These are phyloP conservation scores for Dissophora globulifera DNA, from an alignment of 192 early-diverging fungal genomes.

Conservation along the genomic window DNA sequence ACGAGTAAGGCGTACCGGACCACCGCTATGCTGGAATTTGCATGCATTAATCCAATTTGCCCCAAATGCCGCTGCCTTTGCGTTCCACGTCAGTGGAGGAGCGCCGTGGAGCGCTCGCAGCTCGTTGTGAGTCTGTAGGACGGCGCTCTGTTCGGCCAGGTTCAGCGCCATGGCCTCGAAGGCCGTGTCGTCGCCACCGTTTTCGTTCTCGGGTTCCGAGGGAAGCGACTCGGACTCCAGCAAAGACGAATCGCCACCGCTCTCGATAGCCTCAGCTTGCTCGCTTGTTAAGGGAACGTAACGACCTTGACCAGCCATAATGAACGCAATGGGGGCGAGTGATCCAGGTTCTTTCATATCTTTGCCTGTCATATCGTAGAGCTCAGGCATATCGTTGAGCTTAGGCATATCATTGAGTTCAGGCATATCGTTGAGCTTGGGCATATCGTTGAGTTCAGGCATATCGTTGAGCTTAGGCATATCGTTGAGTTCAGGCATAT, in stretches of 20 bases:
- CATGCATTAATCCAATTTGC: slow-evolving; percentile 40
- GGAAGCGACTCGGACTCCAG: no score
- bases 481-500: no score
- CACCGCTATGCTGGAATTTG: slow-evolving; percentile 43
- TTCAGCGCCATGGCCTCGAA: no score
- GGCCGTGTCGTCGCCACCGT: no score
- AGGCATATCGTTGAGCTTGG: no score
- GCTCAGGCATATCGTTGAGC: no score
- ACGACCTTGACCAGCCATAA: slow-evolving; percentile 5
- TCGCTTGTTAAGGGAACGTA: background rate
- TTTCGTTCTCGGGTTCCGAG: no score
- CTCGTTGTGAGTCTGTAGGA: slow-evolving; percentile 43
- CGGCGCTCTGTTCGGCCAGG: background rate
- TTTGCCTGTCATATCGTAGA: no score
- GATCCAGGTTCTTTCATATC: no score
- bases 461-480: no score
- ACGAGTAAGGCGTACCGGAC: background rate
- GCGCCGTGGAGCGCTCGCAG: slow-evolving; percentile 31
- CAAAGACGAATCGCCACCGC: background rate
- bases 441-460: no score
- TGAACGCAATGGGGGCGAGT: background rate
- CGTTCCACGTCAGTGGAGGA: slow-evolving; percentile 42
- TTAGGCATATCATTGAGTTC: no score
- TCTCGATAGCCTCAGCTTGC: background rate
- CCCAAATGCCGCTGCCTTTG: slow-evolving; percentile 28